Evolutionary conservation across 345 rosid genomes (phyloP).

Genomic region (Eucalyptus erythrocorys): DNA sequence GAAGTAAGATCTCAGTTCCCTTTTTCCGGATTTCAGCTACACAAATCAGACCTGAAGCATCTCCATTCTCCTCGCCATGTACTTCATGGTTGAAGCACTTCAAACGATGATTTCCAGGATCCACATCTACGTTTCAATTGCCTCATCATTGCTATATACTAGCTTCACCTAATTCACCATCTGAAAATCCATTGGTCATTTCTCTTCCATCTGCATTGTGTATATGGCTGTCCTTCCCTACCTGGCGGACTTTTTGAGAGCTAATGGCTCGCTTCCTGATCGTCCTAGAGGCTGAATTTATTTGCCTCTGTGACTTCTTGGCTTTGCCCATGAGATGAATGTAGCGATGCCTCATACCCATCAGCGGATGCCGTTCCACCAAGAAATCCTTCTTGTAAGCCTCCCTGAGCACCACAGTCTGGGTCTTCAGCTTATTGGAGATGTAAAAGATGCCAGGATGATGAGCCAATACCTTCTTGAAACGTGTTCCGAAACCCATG

Average conservation of each 20-base stretch:
- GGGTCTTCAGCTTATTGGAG: conserved; percentile 73
- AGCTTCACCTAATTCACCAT: background rate
- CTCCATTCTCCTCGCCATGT: background rate
- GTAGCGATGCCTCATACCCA: conserved; percentile 79
- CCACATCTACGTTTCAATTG: background rate
- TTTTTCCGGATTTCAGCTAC: background rate
- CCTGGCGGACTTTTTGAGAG: background rate
- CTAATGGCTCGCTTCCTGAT: background rate
- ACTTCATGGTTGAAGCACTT: background rate
- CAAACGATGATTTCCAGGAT: background rate
- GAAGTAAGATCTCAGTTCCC: background rate
- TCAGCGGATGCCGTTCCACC: conserved; percentile 55
- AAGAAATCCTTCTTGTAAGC: conserved; percentile 60
- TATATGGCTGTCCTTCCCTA: background rate
- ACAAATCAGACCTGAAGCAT: background rate
- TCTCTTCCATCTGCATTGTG: background rate
- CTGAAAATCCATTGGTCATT: background rate
- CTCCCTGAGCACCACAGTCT: conserved; percentile 74
- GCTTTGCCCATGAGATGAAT: conserved; percentile 43
- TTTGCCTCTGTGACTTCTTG: background rate
- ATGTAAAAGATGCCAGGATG: conserved; percentile 82
- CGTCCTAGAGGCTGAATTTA: background rate
- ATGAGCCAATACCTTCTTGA: conserved; percentile 53
- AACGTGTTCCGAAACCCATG: conserved; percentile 51
- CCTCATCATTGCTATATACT: background rate